Evolutionary conservation across 805 yeast genomes (phyloP), one percentile per base, ranked within the genome.

Genomic region (Cyberlindnera amylophila): DNA sequence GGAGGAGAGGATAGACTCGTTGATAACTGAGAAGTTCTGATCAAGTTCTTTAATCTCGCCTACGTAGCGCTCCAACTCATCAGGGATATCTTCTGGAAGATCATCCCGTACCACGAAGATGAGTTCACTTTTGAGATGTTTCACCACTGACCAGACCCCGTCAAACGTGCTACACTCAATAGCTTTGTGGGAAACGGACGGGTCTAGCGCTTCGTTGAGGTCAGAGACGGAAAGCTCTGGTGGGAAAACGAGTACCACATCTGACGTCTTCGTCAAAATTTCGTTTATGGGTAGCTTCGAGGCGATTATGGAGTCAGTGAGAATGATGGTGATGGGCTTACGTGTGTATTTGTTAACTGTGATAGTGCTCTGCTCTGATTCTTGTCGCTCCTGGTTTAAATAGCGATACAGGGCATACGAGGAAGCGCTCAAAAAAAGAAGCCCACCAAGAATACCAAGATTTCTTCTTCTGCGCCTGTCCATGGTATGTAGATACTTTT

Each of bases 121-220:
- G 7, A 55, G 42, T 16, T 69, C 65, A 27, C 74, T 66, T 17
- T 62, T 58, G 19, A 79, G 39, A 44, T 77, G 82, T 46, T 76
- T 77, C 17, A 77, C 64, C n/a, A 79, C 66, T 29, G 80, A 77
- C 63, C 76, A 71, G 11, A 77, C 57, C 3, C 84, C 81, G 11
- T 59, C 62, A 41, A 63, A 63, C 0, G 74, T 69, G n/a, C 67
- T 71, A 37, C 80, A 73, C 36, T 62, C 63, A 11, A 55, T 54
- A 1, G 51, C 40, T 24, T 55, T 55, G 36, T 43, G 50, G 4
- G 11, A 19, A 39, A 70, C 66, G 45, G 57, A 58, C 16, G 46
- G 32, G 3, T 61, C 58, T 2, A 66, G 43, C 11, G 54, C 40
- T 27, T 40, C 40, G 4, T 43, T 34, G 8, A 58, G 35, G 43